These are phyloP conservation scores for Mangifera indica DNA, from an alignment of 345 rosid species.

Conservation along the genomic window DNA sequence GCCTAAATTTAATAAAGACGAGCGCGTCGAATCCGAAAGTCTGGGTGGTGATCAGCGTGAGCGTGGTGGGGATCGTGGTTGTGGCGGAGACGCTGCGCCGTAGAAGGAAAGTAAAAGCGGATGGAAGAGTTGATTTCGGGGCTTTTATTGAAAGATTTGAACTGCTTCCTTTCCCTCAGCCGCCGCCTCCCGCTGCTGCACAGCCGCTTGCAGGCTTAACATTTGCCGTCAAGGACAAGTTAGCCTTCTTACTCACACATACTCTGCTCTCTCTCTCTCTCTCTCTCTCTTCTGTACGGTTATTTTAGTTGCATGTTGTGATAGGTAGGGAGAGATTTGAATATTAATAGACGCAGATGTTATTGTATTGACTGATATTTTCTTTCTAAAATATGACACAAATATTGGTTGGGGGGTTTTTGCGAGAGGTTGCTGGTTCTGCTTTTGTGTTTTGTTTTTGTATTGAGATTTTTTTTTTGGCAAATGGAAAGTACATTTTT, in stretches of 20 bases:
- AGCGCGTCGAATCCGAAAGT: conserved; percentile 62
- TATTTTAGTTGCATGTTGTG: no score
- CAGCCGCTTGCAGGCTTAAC: conserved; percentile 67
- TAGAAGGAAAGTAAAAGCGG: conserved; percentile 41
- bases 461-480: neutral
- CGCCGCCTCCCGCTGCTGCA: conserved; percentile 83
- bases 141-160: conserved; percentile 74
- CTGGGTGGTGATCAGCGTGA: conserved; percentile 76
- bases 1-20: conserved; percentile 41
- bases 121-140: conserved; percentile 54
- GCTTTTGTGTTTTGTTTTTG: neutral
- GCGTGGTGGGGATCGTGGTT: conserved; percentile 69
- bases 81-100: conserved; percentile 70
- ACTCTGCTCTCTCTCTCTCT: neutral
- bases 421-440: neutral
- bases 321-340: no score
- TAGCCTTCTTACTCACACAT: conserved; percentile 6
- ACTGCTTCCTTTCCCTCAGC: conserved; percentile 74
- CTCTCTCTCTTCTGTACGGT: neutral
- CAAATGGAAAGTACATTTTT: conserved; percentile 7
- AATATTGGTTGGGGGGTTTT: no score
- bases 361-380: no score
- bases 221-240: conserved; percentile 85
- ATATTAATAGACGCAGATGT: no score
- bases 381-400: no score